These are phyloP conservation scores for Karstenula rhodostoma DNA, from an alignment of 2,329 filamentous ascomycete genomes.

Conservation along the genomic window DNA sequence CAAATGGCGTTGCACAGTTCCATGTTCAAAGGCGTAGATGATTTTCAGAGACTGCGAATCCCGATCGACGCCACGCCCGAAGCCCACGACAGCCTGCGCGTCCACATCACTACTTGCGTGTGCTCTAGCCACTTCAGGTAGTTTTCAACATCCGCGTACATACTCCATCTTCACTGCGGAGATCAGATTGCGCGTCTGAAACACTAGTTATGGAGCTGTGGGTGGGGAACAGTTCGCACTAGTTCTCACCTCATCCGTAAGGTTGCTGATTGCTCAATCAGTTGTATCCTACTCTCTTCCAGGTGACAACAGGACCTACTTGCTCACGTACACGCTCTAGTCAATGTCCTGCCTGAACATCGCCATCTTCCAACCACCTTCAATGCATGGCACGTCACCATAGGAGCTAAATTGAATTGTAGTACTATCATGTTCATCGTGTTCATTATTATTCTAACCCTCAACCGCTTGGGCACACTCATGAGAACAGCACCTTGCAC, in stretches of 20 bases:
- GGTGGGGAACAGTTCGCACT: constrained; percentile 2
- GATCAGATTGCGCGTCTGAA: constrained; percentile 7
- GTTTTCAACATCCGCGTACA: constrained; percentile 7
- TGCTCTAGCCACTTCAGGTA: constrained; percentile 6
- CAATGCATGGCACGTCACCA: too few relatives aligned
- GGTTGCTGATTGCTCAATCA: neutral
- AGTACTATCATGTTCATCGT: neutral
- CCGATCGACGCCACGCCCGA: constrained; percentile 9
- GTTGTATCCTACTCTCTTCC: too few relatives aligned
- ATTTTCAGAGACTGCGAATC: constrained; percentile 9
- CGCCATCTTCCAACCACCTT: neutral
- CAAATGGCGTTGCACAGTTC: neutral
- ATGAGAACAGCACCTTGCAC: neutral
- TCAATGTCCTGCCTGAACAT: neutral
- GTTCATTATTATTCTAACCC: neutral
- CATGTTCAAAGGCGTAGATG: neutral
- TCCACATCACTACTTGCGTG: constrained; percentile 7
- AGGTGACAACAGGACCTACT: neutral
- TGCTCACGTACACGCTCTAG: neutral
- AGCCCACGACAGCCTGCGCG: constrained; percentile 12
- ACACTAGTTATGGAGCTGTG: constrained; percentile 2
- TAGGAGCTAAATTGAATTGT: neutral
- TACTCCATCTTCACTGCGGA: neutral
- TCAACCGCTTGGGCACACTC: neutral
- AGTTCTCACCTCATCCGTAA: neutral